Percentiles rank a stretch among this genome's conserved stretches.
These are phyloP conservation scores for Solanum arcanum DNA, from an alignment of 257 asterid genomes.

Conservation along the genomic window DNA sequence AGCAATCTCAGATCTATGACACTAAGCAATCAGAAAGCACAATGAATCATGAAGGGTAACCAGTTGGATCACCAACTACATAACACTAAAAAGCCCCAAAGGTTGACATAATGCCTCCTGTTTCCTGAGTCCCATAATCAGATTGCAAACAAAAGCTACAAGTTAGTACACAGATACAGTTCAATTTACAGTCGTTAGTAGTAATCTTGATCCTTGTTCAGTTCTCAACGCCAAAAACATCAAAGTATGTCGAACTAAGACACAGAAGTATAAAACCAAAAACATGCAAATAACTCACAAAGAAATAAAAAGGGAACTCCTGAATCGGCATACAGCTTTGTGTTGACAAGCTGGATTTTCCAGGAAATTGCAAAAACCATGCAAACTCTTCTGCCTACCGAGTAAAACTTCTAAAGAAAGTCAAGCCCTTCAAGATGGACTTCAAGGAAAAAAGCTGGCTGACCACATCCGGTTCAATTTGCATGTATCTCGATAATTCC, in stretches of 20 bases:
- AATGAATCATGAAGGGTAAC: neutral
- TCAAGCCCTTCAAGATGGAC: neutral
- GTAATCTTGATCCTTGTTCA: neutral
- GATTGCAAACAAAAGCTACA: neutral
- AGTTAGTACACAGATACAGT: neutral
- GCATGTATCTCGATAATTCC: neutral
- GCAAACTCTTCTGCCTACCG: neutral
- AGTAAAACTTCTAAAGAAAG: neutral
- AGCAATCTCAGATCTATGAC: neutral
- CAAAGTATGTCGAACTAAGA: neutral
- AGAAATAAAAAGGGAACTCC: neutral
- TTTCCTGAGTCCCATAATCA: neutral
- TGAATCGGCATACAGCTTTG: neutral
- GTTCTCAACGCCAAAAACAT: neutral
- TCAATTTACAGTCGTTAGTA: neutral
- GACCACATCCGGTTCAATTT: neutral
- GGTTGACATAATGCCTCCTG: neutral
- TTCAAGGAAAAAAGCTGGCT: neutral
- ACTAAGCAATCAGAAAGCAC: neutral
- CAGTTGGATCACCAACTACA: neutral
- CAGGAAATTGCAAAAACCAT: neutral
- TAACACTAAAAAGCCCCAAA: neutral
- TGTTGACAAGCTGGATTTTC: neutral
- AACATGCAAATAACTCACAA: neutral
- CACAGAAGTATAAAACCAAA: neutral